These are phyloP conservation scores for Skeletonema potamos DNA, from an alignment of 108 stramenopile genomes.

Conservation along the genomic window DNA sequence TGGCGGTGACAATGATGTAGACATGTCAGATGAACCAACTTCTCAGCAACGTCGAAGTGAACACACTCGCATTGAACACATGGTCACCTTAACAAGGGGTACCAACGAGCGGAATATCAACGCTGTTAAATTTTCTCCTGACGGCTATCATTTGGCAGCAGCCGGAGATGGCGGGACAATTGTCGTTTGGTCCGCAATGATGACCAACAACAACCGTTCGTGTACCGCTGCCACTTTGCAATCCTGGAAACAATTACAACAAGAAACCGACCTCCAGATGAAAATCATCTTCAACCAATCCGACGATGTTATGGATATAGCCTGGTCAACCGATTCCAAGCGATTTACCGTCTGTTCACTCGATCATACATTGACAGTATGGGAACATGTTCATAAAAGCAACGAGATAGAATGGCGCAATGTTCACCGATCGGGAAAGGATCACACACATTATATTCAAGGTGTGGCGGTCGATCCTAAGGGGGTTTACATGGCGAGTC, in stretches of 20 bases:
- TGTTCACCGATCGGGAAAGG: constrained; percentile 62
- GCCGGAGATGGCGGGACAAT: constrained; percentile 85
- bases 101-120: constrained; percentile 67
- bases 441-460: constrained; percentile 87
- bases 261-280: constrained; percentile 64
- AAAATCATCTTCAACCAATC: constrained; percentile 56
- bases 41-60: constrained; percentile 12
- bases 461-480: constrained; percentile 87
- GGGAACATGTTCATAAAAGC: constrained; percentile 34
- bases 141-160: constrained; percentile 83
- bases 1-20: background rate
- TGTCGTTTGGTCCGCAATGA: constrained; percentile 51
- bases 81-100: constrained; percentile 59
- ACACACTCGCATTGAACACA: constrained; percentile 56
- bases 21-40: constrained; percentile 8
- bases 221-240: constrained; percentile 46
- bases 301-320: constrained; percentile 76
- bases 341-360: constrained; percentile 73
- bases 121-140: constrained; percentile 75
- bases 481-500: constrained; percentile 82
- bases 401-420: constrained; percentile 43
- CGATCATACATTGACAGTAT: constrained; percentile 65
- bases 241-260: constrained; percentile 46
- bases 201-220: no score
- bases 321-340: constrained; percentile 74